phyloP scores from a whole-genome alignment of 768 basidiomycete species.

The Collybia nuda region DNA sequence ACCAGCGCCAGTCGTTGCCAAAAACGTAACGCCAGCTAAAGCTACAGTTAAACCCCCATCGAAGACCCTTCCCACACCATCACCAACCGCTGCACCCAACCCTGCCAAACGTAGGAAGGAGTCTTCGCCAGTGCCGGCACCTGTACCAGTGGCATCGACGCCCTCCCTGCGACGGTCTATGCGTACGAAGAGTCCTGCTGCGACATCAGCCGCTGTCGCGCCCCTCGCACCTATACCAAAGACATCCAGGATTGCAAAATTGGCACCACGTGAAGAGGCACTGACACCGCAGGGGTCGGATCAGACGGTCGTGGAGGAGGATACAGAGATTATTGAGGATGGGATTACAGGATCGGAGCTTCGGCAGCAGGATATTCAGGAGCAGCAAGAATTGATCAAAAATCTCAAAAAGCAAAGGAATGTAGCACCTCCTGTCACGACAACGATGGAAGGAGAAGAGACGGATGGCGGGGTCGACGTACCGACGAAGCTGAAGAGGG shows the following conservation, averaged over 20 bases:
- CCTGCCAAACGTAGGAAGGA: constrained; percentile 70
- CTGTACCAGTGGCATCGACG: constrained; percentile 25
- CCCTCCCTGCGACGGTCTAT: constrained; percentile 29
- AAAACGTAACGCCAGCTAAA: constrained; percentile 20
- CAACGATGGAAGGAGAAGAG: constrained; percentile 45
- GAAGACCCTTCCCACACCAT: constrained; percentile 40
- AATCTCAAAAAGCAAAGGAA: constrained; percentile 68
- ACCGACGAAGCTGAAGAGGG: constrained; percentile 45
- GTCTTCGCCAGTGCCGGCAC: constrained; percentile 48
- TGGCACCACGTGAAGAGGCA: constrained; percentile 28
- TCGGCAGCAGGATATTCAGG: constrained; percentile 67
- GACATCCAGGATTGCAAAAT: constrained; percentile 34
- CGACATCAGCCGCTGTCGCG: constrained; percentile 28
- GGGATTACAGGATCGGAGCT: constrained; percentile 58
- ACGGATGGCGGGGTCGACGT: constrained; percentile 35
- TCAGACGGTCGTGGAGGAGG: constrained; percentile 66
- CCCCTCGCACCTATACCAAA: constrained; percentile 34
- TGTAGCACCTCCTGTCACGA: constrained; percentile 21
- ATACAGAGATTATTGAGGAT: constrained; percentile 53
- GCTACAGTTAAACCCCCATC: constrained; percentile 18
- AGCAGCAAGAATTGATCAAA: constrained; percentile 77
- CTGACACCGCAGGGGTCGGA: constrained; percentile 57
- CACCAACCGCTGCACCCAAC: constrained; percentile 36
- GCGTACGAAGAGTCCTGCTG: constrained; percentile 41
- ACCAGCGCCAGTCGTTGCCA: constrained; percentile 10